A percentile compares a stretch with the other conserved stretches of the same genome.
phyloP scores from a whole-genome alignment of 2,329 filamentous ascomycete genomes.

The Fonsecaea nubica region DNA sequence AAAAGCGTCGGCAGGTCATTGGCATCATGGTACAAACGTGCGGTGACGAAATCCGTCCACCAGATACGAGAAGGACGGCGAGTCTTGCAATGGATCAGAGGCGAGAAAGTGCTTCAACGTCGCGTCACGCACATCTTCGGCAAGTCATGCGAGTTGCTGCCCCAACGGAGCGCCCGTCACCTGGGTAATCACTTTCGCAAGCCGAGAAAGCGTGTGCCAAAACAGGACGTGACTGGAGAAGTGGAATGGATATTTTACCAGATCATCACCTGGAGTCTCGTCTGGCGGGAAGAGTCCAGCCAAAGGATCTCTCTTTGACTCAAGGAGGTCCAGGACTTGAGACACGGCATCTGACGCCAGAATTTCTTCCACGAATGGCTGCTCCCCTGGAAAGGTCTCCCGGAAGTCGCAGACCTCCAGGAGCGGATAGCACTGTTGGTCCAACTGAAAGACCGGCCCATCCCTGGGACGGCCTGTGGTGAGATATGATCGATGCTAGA shows the following conservation, averaged over 20 bases:
- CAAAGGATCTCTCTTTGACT: conserved; percentile 16
- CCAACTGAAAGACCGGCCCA: conserved; percentile 27
- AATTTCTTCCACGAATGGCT: conserved; percentile 18
- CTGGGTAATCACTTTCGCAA: conserved; percentile 15
- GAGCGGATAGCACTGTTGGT: conserved; percentile 31
- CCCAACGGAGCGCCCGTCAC: conserved; percentile 5
- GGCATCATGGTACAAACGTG: conserved; percentile 30
- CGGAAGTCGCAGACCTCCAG: conserved; percentile 29
- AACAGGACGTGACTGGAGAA: conserved; percentile 30
- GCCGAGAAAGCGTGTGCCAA: conserved; percentile 22
- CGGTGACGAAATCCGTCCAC: conserved; percentile 22
- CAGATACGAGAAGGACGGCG: conserved; percentile 22
- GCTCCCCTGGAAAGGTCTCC: conserved; percentile 26
- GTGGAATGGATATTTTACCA: conserved; percentile 27
- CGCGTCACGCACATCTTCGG: conserved; percentile 16
- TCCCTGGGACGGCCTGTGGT: conserved; percentile 29
- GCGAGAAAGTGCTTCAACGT: conserved; percentile 25
- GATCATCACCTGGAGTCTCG: conserved; percentile 28
- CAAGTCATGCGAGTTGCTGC: background rate
- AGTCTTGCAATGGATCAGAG: conserved; percentile 1
- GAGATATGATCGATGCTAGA: conserved; percentile 29
- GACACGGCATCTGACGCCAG: conserved; percentile 16
- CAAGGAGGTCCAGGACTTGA: conserved; percentile 23
- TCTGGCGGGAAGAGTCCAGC: conserved; percentile 24
- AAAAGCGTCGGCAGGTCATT: conserved; percentile 30